Evolutionary conservation across 305 asterid genomes (phyloP).

Genomic region (Lippia alba): DNA sequence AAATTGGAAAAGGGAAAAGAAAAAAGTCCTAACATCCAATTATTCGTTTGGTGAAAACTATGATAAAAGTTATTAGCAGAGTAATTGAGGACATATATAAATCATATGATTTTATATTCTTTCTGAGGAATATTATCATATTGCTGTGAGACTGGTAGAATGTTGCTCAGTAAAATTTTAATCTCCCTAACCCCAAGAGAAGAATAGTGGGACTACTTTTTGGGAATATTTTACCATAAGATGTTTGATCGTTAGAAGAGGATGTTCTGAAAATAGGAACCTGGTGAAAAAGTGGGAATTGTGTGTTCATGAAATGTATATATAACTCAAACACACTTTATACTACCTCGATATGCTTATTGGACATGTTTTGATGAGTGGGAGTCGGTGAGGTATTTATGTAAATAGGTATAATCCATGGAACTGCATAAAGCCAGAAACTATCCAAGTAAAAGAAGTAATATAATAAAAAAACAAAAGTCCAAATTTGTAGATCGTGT

Average conservation of each 20-base stretch:
- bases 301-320: no score
- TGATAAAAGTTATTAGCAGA: background rate
- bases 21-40: background rate
- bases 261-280: conserved; percentile 1
- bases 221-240: background rate
- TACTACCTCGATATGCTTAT: no score
- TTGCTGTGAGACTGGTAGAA: conserved; percentile 10
- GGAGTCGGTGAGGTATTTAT: no score
- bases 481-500: background rate
- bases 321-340: no score
- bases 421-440: no score
- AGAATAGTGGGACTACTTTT: background rate
- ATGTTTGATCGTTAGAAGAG: background rate
- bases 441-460: no score
- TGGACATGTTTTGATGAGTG: no score
- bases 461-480: background rate
- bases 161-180: background rate
- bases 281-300: background rate
- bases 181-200: background rate
- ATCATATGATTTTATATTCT: background rate
- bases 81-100: background rate
- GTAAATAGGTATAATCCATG: no score
- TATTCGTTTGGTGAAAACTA: background rate
- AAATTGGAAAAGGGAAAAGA: background rate
- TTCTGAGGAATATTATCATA: background rate